Evolutionary conservation across 768 basidiomycete species (phyloP), one percentile per base, ranked within the genome.

Genomic region (Rhizopogon vinicolor): DNA sequence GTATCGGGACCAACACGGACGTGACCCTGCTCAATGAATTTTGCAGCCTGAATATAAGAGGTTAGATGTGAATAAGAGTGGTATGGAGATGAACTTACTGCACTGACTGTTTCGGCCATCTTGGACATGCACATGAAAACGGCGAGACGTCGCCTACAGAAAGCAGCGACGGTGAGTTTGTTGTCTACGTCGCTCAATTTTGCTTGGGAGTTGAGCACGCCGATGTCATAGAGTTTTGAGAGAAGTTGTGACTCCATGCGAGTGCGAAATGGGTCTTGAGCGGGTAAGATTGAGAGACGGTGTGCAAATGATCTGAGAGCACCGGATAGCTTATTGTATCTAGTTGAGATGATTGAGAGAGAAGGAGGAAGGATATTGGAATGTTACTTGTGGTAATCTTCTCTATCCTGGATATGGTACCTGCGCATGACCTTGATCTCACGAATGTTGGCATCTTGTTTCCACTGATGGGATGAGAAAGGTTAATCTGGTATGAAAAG

Each of bases 11-110:
- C 97, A 22, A 98, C 93, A 33, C 97, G 88, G 63, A 99, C 86
- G 71, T 99, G 97, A 0, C 97, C 97, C 71, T 98, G 97, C 71
- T 99, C 97, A 62, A 99, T 90, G 69, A 97, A 98, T 66, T 91
- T 93, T 53, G 89, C 92, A 8, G 96, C 97, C 94, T 97, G 65
- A n/a, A 59, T 41, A 41, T 28, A 31, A 25, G 39, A 57, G 52
- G 53, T 54, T 51, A 28, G 46, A 55, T 53, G 35, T 57, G 57
- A 58, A 46, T 9, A 22, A 29, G n/a, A 39, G 33, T 35, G 48
- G 10, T 55, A 12, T 46, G 54, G 43, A 54, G 28, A 37, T 31
- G 19, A 54, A 83, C 92, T 56, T 65, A 96, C 94, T 51, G 93
- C 89, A 66, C 89, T 91, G 63, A 99, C 93, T 0, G 93, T 89